A percentile compares a stretch with the other conserved stretches of the same genome.
These are phyloP conservation scores for Leccinum ochraceum DNA, from an alignment of 768 basidiomycete species.

Conservation along the genomic window DNA sequence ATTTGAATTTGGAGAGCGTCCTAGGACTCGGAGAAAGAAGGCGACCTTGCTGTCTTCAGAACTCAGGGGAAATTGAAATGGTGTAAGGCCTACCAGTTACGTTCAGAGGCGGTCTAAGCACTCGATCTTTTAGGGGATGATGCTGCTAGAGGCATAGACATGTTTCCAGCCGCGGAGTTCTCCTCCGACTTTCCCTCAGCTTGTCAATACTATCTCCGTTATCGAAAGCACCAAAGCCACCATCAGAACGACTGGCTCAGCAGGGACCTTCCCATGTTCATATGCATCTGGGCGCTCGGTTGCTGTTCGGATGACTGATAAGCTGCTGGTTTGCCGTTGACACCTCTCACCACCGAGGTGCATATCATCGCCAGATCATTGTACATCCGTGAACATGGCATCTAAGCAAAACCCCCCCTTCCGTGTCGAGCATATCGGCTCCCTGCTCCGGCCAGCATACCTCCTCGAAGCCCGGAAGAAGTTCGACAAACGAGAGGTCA, in stretches of 20 bases:
- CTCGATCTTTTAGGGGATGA: neutral
- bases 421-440: constrained; percentile 48
- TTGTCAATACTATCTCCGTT: neutral
- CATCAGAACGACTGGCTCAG: neutral
- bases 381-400: constrained; percentile 10
- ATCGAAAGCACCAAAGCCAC: neutral
- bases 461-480: constrained; percentile 40
- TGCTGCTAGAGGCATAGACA: neutral
- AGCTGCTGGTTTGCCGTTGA: neutral
- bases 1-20: too few species aligned
- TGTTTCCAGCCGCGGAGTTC: neutral
- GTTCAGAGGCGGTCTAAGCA: neutral
- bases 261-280: neutral
- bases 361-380: neutral
- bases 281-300: neutral
- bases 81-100: neutral
- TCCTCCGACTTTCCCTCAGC: neutral
- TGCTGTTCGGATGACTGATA: neutral
- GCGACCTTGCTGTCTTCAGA: too few species aligned
- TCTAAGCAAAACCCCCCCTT: constrained; percentile 39
- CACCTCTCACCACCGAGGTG: constrained; percentile 1
- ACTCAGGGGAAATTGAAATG: too few species aligned
- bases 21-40: too few species aligned
- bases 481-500: constrained; percentile 37
- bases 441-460: constrained; percentile 41